These are phyloP conservation scores for Podospora fimiseda DNA, from an alignment of 495 filamentous ascomycete genomes.

Conservation along the genomic window DNA sequence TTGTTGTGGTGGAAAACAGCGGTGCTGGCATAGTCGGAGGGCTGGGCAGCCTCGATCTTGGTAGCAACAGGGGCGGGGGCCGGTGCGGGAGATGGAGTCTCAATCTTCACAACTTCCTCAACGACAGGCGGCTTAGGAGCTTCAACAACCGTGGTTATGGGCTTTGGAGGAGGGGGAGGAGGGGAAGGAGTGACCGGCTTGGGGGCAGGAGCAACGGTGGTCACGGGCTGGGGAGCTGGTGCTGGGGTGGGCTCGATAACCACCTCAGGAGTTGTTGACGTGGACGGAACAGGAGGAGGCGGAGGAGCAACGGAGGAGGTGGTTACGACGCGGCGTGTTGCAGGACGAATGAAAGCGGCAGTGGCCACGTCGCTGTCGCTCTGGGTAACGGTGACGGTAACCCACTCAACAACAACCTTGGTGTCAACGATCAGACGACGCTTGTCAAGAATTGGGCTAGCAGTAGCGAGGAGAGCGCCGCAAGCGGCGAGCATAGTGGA, in stretches of 20 bases:
- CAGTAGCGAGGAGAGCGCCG: slow-evolving; percentile 55
- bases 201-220: slow-evolving; percentile 12
- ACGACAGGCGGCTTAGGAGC: not conserved
- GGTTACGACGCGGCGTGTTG: slow-evolving; percentile 7
- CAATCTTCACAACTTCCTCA: slow-evolving; percentile 14
- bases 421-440: slow-evolving; percentile 51
- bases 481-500: slow-evolving; percentile 56
- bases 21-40: slow-evolving; percentile 28
- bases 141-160: not conserved
- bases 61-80: slow-evolving; percentile 16
- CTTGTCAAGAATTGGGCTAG: slow-evolving; percentile 53
- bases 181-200: not conserved
- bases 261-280: slow-evolving; percentile 4
- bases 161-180: slow-evolving; percentile 15
- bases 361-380: slow-evolving; percentile 25
- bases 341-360: slow-evolving; percentile 9
- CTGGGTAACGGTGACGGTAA: slow-evolving; percentile 58
- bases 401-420: slow-evolving; percentile 50
- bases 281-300: slow-evolving; percentile 15
- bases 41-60: slow-evolving; percentile 10
- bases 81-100: slow-evolving; percentile 13
- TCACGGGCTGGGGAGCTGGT: slow-evolving; percentile 4
- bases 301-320: slow-evolving; percentile 8
- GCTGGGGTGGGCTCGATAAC: slow-evolving; percentile 6
- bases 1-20: slow-evolving; percentile 72